phyloP scores from a whole-genome alignment of 345 rosid genomes.

The Bretschneidera sinensis region DNA sequence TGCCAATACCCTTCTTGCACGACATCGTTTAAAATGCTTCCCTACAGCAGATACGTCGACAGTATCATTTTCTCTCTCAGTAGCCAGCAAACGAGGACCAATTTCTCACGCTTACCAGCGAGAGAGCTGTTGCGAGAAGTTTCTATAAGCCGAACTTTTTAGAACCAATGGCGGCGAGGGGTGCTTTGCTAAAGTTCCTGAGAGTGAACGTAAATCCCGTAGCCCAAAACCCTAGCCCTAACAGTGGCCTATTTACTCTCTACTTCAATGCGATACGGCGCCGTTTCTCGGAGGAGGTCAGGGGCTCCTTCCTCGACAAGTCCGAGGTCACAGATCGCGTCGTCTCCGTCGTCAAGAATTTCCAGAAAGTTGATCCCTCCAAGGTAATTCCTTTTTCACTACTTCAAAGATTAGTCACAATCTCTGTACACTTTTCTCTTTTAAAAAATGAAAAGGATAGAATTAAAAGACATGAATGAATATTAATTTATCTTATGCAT shows the following conservation, averaged over 20 bases:
- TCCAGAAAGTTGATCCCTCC: slow-evolving; percentile 83
- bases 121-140: background rate
- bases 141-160: background rate
- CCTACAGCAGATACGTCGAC: no score
- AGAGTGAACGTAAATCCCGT: slow-evolving; percentile 45
- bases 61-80: no score
- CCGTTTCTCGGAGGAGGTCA: slow-evolving; percentile 70
- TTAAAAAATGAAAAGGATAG: no score
- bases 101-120: no score
- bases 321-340: slow-evolving; percentile 97
- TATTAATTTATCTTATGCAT: no score
- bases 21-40: no score
- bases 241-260: slow-evolving; percentile 21
- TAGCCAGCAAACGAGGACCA: no score
- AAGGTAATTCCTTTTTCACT: slow-evolving; percentile 41
- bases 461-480: no score
- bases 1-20: no score
- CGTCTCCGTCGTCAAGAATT: slow-evolving; percentile 77
- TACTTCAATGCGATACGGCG: slow-evolving; percentile 46
- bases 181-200: slow-evolving; percentile 62
- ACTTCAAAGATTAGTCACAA: background rate
- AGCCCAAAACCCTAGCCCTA: slow-evolving; percentile 29
- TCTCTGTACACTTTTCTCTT: no score
- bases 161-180: slow-evolving; percentile 61
- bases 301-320: slow-evolving; percentile 91